These are phyloP conservation scores for Stachybotrys chlorohalonatus DNA, from an alignment of 2,329 filamentous ascomycete species.

Conservation along the genomic window DNA sequence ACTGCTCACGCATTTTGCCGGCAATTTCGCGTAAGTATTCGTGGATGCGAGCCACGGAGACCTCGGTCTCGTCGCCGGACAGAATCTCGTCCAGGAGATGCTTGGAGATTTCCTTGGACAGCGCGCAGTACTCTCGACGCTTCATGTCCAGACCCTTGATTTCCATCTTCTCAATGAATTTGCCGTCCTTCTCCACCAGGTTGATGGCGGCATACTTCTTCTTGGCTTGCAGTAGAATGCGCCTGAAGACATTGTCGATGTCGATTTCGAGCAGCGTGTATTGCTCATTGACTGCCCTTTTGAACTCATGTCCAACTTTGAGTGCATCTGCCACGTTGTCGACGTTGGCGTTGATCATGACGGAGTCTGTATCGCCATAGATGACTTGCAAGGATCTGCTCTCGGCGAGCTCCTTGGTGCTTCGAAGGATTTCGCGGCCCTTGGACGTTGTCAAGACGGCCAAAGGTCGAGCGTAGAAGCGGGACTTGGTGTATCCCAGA, in stretches of 20 bases:
- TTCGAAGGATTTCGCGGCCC: conserved; percentile 91
- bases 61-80: conserved; percentile 84
- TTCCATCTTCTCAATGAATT: conserved; percentile 89
- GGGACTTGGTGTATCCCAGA: conserved; percentile 90
- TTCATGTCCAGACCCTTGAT: conserved; percentile 98
- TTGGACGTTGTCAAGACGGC: conserved; percentile 96
- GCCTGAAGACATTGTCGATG: conserved; percentile 93
- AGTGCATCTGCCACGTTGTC: conserved; percentile 86
- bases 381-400: conserved; percentile 88
- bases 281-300: conserved; percentile 84
- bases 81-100: conserved; percentile 89
- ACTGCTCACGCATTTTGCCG: conserved; percentile 73
- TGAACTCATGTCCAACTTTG: conserved; percentile 90
- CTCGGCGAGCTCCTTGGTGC: conserved; percentile 93
- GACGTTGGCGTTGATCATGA: conserved; percentile 99
- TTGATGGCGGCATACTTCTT: conserved; percentile 99
- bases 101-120: conserved; percentile 91
- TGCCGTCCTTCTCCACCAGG: conserved; percentile 79
- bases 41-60: conserved; percentile 81
- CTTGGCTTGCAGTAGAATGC: conserved; percentile 90
- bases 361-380: conserved; percentile 97
- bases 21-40: conserved; percentile 84
- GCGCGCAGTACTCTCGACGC: conserved; percentile 87
- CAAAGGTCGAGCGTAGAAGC: conserved; percentile 91
- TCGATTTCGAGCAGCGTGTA: conserved; percentile 94